Evolutionary conservation across 805 yeast species (phyloP).

Genomic region (Brettanomyces custersianus): DNA sequence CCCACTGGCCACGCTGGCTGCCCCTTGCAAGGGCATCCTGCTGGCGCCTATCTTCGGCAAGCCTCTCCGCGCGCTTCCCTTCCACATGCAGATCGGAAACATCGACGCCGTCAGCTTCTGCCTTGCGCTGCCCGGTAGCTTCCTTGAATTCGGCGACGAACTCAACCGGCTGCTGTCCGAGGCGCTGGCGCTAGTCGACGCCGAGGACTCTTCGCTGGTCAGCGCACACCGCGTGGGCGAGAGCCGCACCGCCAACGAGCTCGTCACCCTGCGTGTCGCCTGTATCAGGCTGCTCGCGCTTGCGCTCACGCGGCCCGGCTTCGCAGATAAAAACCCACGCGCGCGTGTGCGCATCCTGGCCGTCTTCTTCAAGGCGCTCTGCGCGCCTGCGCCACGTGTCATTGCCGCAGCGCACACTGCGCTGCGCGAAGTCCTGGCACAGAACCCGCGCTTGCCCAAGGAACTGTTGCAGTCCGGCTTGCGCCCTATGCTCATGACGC

Average conservation of each 20-base stretch:
- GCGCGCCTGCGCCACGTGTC: constrained; percentile 75
- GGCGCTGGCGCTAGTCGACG: constrained; percentile 91
- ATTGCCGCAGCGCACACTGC: constrained; percentile 93
- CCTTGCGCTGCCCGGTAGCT: constrained; percentile 68
- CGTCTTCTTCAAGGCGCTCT: constrained; percentile 87
- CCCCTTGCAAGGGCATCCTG: constrained; percentile 73
- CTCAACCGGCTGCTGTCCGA: constrained; percentile 76
- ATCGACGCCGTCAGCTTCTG: constrained; percentile 96
- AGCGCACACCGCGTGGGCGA: constrained; percentile 81
- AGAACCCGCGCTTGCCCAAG: constrained; percentile 83
- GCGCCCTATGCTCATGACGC: constrained; percentile 90
- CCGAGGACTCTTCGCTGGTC: constrained; percentile 92
- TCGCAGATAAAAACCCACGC: constrained; percentile 52
- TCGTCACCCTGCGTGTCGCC: constrained; percentile 79
- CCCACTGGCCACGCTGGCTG: constrained; percentile 65
- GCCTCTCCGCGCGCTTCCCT: constrained; percentile 92
- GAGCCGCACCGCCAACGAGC: constrained; percentile 79
- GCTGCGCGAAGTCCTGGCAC: constrained; percentile 70
- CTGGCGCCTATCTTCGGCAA: constrained; percentile 94
- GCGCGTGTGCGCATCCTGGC: constrained; percentile 81
- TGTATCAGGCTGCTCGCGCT: constrained; percentile 77
- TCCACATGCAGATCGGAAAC: constrained; percentile 97
- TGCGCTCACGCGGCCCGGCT: constrained; percentile 79
- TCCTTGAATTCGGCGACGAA: constrained; percentile 83
- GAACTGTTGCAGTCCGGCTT: constrained; percentile 92